Base-by-base conservation (phyloP, 345 rosid species). In the Conringia planisiliqua region DNA sequence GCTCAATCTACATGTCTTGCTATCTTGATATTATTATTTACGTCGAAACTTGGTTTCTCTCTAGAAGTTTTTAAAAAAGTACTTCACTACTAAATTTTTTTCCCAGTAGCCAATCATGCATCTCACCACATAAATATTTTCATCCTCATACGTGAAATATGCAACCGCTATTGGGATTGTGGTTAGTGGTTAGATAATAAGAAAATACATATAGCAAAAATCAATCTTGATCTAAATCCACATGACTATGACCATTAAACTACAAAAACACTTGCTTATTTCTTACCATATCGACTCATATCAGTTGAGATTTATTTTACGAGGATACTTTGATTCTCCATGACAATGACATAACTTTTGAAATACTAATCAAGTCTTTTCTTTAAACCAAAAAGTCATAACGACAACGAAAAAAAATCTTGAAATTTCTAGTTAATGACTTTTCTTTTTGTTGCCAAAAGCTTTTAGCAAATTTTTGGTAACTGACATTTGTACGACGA, bases 361-460 rank as follows among this genome's bases (percentile, higher is more conserved):
- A 46, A 33, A 56, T 33, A 73, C 32, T 35, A 7, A 24, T 46
- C 40, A 66, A 66, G 67, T 66, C 59, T 17, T 58, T 55, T 47
- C 50, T 26, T 33, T 5, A 59, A 47, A 56, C 52, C 61, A 58
- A 66, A 56, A 74, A 74, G 50, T 57, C 78, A 35, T 56, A 16
- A 12, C 52, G 22, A 47, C 12, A 38, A 66, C 30, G 61, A 58
- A 47, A 66, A 44, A 0, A 57, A 38, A 24, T 66, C 47, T 44
- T 27, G 40, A 55, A 62, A 36, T 39, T 24, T 62, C 26, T 51
- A 38, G 52, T 46, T 14, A 32, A n/a, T 66, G 32, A 46, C 38
- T 30, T 13, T 16, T 54, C 4, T 32, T 29, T 32, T n/a, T 18
- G 59, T 13, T 14, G 42, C 17, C 46, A 33, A 35, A n/a, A 16